Base-by-base conservation (phyloP, 2,329 filamentous ascomycete species). In the Thielaviopsis euricoi region DNA sequence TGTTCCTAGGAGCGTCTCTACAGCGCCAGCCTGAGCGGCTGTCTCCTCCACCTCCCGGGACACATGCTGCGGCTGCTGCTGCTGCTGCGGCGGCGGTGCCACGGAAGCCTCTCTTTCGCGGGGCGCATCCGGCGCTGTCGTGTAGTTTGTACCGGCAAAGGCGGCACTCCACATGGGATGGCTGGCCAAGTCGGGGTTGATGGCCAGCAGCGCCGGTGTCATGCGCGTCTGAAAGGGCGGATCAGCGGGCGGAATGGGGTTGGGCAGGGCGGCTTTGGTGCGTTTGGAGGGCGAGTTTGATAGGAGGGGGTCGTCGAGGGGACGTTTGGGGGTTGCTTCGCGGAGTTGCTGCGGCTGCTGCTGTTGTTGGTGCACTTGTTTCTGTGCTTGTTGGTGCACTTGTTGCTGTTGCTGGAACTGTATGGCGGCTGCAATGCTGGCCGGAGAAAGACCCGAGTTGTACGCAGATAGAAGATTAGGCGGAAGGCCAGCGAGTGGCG, bases 221-320 rank as follows among this genome's bases (percentile, higher is more conserved):
- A 57, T 57, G 50, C 55, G 55, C 17, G 46, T 46, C 5, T 52
- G 33, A 12, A 53, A 43, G 6, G 49, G 55, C 19, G 49, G 25
- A 15, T 58, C 53, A 25, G 54, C 53, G 19, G 58, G 49, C 12
- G 58, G 54, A 19, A 53, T 33, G n/a, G 54, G 51, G n/a, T 52
- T 52, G 7, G 55, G 55, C 1, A 57, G 19, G 17, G 3, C 23
- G 17, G 50, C n/a, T 22, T 26, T 46, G 25, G 33, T n/a, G 19
- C 55, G 49, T 33, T 57, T 57, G 12, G 48, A 6, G 26, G 53
- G 12, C 10, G 17, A 17, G 15, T n/a, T 40, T 23, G 22, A 10
- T 10, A 10, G 25, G 25, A 26, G 5, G n/a, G 33, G 37, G 40
- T 33, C 53, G 22, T 55, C 53, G 22, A 23, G 46, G 5, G 55